A percentile compares a stretch with the other conserved stretches of the same genome.
Evolutionary conservation across 2,329 filamentous ascomycete genomes (phyloP).

Genomic region (Aureobasidium sp.): DNA sequence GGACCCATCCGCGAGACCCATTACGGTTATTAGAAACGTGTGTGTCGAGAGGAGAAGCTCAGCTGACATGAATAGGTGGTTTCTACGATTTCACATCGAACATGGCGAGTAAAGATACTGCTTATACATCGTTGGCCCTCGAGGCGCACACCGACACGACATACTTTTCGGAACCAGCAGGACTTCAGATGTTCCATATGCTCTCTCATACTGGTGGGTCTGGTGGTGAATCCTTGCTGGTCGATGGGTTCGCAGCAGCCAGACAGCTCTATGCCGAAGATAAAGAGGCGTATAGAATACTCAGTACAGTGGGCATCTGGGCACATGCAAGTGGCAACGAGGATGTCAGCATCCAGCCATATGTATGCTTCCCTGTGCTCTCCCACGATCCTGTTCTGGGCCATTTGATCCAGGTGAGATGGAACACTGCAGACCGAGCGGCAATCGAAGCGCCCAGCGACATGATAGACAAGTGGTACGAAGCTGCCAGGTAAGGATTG

Average conservation of each 20-base stretch:
- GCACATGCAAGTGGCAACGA: conserved; percentile 85
- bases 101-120: conserved; percentile 48
- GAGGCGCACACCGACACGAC: conserved; percentile 89
- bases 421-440: conserved; percentile 89
- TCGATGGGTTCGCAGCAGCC: conserved; percentile 79
- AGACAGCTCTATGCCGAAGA: conserved; percentile 49
- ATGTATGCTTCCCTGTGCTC: conserved; percentile 64
- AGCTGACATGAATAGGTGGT: conserved; percentile 38
- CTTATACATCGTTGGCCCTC: conserved; percentile 76
- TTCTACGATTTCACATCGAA: conserved; percentile 88
- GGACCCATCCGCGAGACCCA: conserved; percentile 85
- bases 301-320: conserved; percentile 55
- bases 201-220: conserved; percentile 65
- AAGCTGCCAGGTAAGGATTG: conserved; percentile 50
- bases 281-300: conserved; percentile 48
- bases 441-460: conserved; percentile 52
- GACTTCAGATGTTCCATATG: conserved; percentile 87
- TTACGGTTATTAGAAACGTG: conserved; percentile 58
- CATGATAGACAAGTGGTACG: conserved; percentile 62
- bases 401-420: conserved; percentile 61
- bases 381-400: conserved; percentile 44
- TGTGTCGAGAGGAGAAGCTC: background rate
- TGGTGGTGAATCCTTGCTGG: conserved; percentile 73
- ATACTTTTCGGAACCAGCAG: conserved; percentile 88
- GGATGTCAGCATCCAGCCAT: conserved; percentile 71